Conservation (phyloP, 345 rosid species). For the Brassica rapa region DNA sequence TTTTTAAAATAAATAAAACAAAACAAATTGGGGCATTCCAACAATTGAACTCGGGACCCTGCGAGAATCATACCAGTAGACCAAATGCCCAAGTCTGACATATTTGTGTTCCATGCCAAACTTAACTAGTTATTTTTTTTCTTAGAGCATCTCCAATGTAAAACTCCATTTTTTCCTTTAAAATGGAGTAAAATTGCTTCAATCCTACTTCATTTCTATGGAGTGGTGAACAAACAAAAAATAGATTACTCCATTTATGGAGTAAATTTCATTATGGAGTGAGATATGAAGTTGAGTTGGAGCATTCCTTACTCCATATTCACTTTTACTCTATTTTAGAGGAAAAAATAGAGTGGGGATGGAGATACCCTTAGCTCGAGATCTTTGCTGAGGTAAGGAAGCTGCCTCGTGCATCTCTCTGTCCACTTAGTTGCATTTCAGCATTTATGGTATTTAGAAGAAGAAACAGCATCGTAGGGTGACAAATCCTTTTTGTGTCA, state of each 20-base stretch:
- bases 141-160: too few relatives aligned
- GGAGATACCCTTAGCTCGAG: neutral
- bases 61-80: conserved; percentile 81
- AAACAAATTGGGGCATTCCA: conserved; percentile 16
- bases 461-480: neutral
- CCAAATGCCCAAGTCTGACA: conserved; percentile 47
- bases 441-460: neutral
- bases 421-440: neutral
- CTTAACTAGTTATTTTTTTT: too few relatives aligned
- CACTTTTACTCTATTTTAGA: too few relatives aligned
- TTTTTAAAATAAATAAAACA: neutral
- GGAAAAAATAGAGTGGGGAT: too few relatives aligned
- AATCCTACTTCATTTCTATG: too few relatives aligned
- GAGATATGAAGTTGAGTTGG: too few relatives aligned
- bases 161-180: too few relatives aligned
- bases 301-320: too few relatives aligned
- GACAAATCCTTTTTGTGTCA: neutral
- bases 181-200: too few relatives aligned
- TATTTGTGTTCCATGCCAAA: neutral
- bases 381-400: neutral
- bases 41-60: conserved; percentile 60
- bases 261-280: too few relatives aligned
- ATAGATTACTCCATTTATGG: too few relatives aligned
- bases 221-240: too few relatives aligned
- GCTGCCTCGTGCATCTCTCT: neutral